Evolutionary conservation across 805 yeast species (phyloP), one percentile per base, ranked within the genome.

Genomic region (Candida insectorum): DNA sequence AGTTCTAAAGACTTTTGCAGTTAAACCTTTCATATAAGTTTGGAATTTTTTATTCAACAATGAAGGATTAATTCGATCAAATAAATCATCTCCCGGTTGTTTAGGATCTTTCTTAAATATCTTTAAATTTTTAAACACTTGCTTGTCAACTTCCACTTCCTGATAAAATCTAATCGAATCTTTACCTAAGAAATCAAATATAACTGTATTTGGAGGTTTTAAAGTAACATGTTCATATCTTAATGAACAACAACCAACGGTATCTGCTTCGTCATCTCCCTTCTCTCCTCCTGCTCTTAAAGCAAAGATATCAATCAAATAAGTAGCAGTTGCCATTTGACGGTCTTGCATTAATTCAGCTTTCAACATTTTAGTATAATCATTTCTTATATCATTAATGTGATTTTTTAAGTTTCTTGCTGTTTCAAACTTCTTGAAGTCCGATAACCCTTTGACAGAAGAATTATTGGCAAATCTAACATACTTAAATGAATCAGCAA

Each of bases 261-360:
- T 91, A 56, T 91, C 97, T 2, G 97, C 97, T 55, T 89, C 97
- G 47, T 91, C 97, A 3, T 91, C 97, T 8, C 91, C 83, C 57
- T 91, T 91, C 59, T 91, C 97, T 49, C 97, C 96, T 56, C 97
- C 97, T 1, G 97, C 97, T 81, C 97, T 85, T 44, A 91, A 71
- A 0, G 97, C 97, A 51, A 91, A 81, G 3, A 82, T 79, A 64
- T 91, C 97, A 52, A 91, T 89, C 30, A 91, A 71, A 58, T 91
- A 91, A 30, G 91, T 86, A 3, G 96, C 96, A 1, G 93, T 86
- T 5, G 97, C 97, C 50, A 88, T 75, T 62, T 91, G 97, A 43
- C 97, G 73, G 34, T 84, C 86, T 32, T 77, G 72, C 95, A 86
- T 91, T 23, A 82, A 56, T 42, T 75, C 77, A 44, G 84, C 81